Base-by-base conservation (phyloP, 768 basidiomycete genomes). In the Psilocybe azurescens region DNA sequence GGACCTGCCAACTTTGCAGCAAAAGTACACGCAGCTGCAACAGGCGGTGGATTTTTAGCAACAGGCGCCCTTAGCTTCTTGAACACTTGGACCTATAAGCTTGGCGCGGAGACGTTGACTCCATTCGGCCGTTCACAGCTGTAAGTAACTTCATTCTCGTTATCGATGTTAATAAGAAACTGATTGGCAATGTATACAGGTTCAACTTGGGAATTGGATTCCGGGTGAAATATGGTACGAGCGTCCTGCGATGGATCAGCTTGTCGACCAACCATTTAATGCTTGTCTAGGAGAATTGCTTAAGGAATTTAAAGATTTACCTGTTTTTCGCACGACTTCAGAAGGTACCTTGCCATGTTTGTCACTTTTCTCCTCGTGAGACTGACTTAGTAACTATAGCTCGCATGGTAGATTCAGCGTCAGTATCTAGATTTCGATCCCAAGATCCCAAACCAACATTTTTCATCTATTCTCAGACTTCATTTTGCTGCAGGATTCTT, bases 121-220 rank as follows among this genome's bases (percentile, higher is more conserved):
- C 90, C 90, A 1, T 93, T 92, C 64, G 91, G 91, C 8, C 80
- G 92, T 44, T 82, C 85, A 59, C 89, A 94, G 61, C 69, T 93
- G 63, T 93, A 77, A 75, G n/a, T n/a, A 70, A 66, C 13, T 10
- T 48, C 20, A 29, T n/a, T 14, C 8, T 48, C n/a, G 30, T 16
- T 9, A 33, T 33, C 4, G 9, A 33, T 33, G 9, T 9, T 4
- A 33, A 33, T 4, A 33, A 33, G 33, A 33, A 5, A 33, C 9
- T 33, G 33, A 33, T 9, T 5, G 4, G 33, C 9, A 4, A 4
- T 9, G 33, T 4, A 33, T 33, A 24, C n/a, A 80, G 78, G 33
- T 78, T 79, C 53, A 77, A 83, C 51, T 63, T 89, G 60, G 83
- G 86, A 29, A 78, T 87, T 9, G 83, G 85, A 7, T 85, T 87